Percentiles rank a stretch among this genome's conserved stretches.
Conservation (phyloP, 352 stramenopile species). For the Blastocystis sp. region DNA sequence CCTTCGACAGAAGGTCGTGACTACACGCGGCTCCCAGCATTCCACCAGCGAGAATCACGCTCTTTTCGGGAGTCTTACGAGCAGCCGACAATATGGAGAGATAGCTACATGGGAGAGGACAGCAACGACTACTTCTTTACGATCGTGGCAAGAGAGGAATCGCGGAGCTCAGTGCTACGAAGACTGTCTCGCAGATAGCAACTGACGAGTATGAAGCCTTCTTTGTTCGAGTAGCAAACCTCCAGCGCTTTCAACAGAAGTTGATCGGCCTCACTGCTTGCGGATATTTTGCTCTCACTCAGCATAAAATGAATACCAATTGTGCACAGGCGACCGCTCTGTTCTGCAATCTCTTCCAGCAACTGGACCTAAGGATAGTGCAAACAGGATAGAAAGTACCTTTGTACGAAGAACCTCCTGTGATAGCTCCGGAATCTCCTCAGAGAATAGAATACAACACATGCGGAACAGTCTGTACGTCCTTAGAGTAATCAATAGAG, state of each 20-base stretch:
- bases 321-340: background rate
- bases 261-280: background rate
- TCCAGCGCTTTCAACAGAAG: background rate
- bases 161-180: background rate
- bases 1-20: conserved; percentile 35
- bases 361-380: background rate
- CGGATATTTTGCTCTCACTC: background rate
- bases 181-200: background rate
- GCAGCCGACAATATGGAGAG: conserved; percentile 11
- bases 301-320: conserved; percentile 1
- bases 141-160: background rate
- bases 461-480: conserved; percentile 48
- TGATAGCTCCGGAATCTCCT: background rate
- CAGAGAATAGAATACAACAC: conserved; percentile 6
- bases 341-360: conserved; percentile 31
- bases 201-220: background rate
- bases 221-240: background rate
- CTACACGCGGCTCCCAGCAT: background rate
- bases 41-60: conserved; percentile 23
- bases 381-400: background rate
- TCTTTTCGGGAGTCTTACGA: background rate
- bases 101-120: background rate
- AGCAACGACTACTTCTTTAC: background rate
- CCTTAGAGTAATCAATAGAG: background rate
- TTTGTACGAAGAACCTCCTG: background rate